Base-by-base conservation (phyloP, 257 asterid genomes). In the Misopates orontium region DNA sequence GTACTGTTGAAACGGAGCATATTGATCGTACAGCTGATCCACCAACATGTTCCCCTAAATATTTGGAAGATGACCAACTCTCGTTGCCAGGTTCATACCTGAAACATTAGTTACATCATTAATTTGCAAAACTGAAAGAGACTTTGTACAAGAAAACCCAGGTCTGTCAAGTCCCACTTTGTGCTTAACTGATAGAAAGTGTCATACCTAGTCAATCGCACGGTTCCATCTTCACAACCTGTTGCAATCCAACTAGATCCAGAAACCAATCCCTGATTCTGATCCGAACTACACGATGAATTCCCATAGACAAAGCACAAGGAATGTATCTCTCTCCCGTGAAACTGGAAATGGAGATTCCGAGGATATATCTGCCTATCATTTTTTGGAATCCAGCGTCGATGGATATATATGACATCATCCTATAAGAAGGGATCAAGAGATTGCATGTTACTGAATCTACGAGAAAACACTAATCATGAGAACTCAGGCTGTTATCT, bases 151-250 rank as follows among this genome's bases (percentile, higher is more conserved):
- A 47, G 36, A 57, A 45, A 71, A 53, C 67, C 45, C 62, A 39
- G 68, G 48, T 48, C 19, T 24, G 36, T 57, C 41, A 25, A 51
- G 25, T 24, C 13, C 60, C 58, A 51, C 45, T 59, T 64, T 55
- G 19, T 45, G 36, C 62, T 52, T 44, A 61, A 65, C 54, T 59
- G 17, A 21, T 51, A 57, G 47, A 49, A 67, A 63, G 57, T 54
- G 70, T 16, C 60, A 62, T 76, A 93, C 98, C 96, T 83, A 68
- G 95, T 90, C 85, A 93, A 70, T 71, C 97, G 87, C 76, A 93
- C 95, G 60, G 97, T 84, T 73, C 99, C 99, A 84, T 93, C 99
- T 82, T 93, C 99, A 82, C 96, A 85, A 49, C 97, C 99, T 49
- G 97, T 93, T 58, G 93, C 96, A 66, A 93, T 73, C 97, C 96